Base-by-base conservation (phyloP, 1,139 yeast genomes). In the Chernovozyma aurita region DNA sequence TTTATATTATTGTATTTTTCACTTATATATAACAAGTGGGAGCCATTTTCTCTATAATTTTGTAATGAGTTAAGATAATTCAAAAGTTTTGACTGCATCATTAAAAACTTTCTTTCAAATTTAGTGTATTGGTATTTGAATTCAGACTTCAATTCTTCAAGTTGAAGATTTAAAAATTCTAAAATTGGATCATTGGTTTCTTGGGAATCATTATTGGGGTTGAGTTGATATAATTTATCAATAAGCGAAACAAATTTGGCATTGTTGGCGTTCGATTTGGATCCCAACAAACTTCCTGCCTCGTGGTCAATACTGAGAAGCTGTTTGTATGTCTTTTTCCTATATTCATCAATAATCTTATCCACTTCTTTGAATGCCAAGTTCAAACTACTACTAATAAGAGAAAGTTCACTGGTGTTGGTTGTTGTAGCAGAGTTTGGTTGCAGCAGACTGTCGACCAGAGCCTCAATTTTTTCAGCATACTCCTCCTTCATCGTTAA, bases 361-460 rank as follows among this genome's bases (percentile, higher is more conserved):
- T 80, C 86, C 2, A 86, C 83, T 44, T 82, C 84, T 5, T 59
- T 59, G 78, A 90, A 85, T 4, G 87, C 74, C 35, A 74, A 54
- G 17, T 49, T 33, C 16, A 62, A 42, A 4, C 57, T 51, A 2
- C 66, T 70, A 34, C 73, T 71, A 30, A 18, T n/a, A 14, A 30
- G 28, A n/a, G 30, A 11, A 24, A 24, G 15, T 5, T 24, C 15
- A n/a, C n/a, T n/a, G n/a, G n/a, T n/a, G n/a, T n/a, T n/a, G 6
- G 15, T 24, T 5, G 13, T 6, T 7, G 27, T 13, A 24, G 6
- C 15, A 7, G 6, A 11, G 15, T 6, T 5, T 7, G 9, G 9
- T 9, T 20, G 22, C 22, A 20, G 22, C 22, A 20, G 22, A 6
- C 8, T 6, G 9, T 20, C 8, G 9, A 20, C 22, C 22, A 20